These are phyloP conservation scores for Tuber aestivum DNA, from an alignment of 495 filamentous ascomycete species.

Conservation along the genomic window DNA sequence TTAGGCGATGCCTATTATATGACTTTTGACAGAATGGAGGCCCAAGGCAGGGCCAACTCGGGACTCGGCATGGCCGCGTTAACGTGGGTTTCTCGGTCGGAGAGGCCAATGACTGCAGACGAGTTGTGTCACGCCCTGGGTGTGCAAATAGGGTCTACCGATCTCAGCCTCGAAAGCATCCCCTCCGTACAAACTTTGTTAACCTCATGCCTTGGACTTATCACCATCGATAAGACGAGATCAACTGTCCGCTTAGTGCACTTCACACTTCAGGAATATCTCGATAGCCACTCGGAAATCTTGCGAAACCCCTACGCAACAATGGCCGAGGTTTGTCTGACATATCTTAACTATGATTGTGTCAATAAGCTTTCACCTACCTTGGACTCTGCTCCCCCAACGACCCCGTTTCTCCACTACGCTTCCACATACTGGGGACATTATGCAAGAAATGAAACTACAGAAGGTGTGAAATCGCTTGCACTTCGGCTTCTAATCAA, in stretches of 20 bases:
- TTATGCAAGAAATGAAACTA: not conserved
- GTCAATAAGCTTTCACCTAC: not conserved
- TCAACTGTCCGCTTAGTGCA: not conserved
- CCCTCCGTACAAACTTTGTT: not conserved
- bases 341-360: not conserved
- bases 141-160: not conserved
- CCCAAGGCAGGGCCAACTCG: not conserved
- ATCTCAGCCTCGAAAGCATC: not conserved
- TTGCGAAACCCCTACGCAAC: too few species aligned
- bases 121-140: not conserved
- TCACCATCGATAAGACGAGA: not conserved
- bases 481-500: too few species aligned
- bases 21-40: not conserved
- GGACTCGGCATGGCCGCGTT: not conserved
- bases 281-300: not conserved
- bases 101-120: not conserved
- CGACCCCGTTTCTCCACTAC: not conserved
- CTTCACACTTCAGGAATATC: not conserved
- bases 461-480: too few species aligned
- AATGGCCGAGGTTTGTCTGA: not conserved
- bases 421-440: not conserved
- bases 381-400: not conserved
- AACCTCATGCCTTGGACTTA: not conserved
- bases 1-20: not conserved
- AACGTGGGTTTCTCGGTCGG: not conserved